Evolutionary conservation across 2,329 filamentous ascomycete genomes (phyloP), one percentile per base, ranked within the genome.

Genomic region (Diplocarpon mali): DNA sequence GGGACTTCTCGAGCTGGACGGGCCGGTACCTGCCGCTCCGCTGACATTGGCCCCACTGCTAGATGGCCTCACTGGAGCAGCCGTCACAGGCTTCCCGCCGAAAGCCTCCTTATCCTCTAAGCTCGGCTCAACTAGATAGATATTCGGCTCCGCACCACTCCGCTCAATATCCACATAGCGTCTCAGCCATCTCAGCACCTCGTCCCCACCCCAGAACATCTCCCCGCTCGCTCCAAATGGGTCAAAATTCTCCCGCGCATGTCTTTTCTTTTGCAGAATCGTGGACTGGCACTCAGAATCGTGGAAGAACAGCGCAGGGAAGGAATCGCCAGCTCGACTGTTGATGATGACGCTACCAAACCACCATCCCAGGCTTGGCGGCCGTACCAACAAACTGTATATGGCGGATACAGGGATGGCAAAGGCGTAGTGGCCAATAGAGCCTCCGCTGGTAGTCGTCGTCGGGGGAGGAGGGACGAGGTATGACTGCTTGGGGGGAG

Each of bases 131-230:
- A 98, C 75, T 17, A 98, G 70, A 60, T 95, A 98, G 20, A 94
- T 83, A 53, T 87, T 95, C 1, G 85, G 84, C 60, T 98, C 93
- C 1, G 85, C 86, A 1, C 74, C 78, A 30, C 87, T 93, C 47
- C 87, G 74, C 64, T 96, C 85, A 12, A 98, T 78, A 15, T 72
- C 73, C 6, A 92, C 77, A 63, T 95, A 95, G 61, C 81, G 74
- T 61, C 80, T 85, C 56, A 98, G 60, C 92, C 93, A 98, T 44
- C 87, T 75, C 38, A 98, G 63, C 0, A 96, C 84, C 66, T 98
- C 90, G 61, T 98, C 92, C 5, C 92, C 92, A 45, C 92, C 93
- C 92, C 93, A 98, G 60, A 95, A 96, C 71, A 95, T 82, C 62
- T 85, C 78, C 0, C 90, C 90, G 51, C 75, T 75, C 50, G 87